A percentile compares a stretch with the other conserved stretches of the same genome.
Evolutionary conservation across 371 early-diverging fungal genomes (phyloP).

Genomic region (Mortierella sp.): DNA sequence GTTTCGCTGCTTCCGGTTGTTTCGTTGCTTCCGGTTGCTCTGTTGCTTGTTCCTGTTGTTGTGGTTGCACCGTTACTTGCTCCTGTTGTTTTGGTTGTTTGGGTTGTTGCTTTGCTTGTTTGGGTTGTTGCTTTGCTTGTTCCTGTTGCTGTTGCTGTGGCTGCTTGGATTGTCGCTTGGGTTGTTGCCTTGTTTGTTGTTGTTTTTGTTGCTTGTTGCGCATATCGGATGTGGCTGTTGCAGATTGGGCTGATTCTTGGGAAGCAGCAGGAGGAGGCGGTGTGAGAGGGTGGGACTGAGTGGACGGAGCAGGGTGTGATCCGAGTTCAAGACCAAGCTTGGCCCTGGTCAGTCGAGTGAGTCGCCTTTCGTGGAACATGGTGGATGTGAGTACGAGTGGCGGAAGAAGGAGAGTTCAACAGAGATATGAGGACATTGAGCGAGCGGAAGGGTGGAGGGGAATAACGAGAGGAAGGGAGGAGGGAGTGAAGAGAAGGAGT

Average conservation of each 20-base stretch:
- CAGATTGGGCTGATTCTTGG: background rate
- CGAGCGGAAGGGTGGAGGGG: too few species aligned
- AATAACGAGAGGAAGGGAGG: background rate
- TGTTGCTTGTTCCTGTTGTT: background rate
- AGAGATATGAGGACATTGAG: background rate
- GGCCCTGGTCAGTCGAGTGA: constrained; percentile 2
- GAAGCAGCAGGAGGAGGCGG: background rate
- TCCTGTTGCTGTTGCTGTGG: background rate
- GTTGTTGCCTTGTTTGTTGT: background rate
- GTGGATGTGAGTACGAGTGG: background rate
- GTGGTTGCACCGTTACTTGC: background rate
- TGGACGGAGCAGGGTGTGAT: background rate
- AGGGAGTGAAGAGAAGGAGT: background rate
- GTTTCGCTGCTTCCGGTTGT: background rate
- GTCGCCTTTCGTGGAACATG: background rate
- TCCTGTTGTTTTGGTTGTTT: background rate
- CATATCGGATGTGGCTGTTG: background rate
- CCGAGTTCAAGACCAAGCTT: background rate
- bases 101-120: background rate
- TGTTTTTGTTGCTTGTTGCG: background rate
- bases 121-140: too few species aligned
- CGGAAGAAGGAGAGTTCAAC: background rate
- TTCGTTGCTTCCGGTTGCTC: background rate
- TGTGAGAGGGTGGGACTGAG: background rate
- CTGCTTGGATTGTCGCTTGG: too few species aligned